Evolutionary conservation across 441 rosid species (phyloP), one percentile per base, ranked within the genome.

Genomic region (Hura crepitans): DNA sequence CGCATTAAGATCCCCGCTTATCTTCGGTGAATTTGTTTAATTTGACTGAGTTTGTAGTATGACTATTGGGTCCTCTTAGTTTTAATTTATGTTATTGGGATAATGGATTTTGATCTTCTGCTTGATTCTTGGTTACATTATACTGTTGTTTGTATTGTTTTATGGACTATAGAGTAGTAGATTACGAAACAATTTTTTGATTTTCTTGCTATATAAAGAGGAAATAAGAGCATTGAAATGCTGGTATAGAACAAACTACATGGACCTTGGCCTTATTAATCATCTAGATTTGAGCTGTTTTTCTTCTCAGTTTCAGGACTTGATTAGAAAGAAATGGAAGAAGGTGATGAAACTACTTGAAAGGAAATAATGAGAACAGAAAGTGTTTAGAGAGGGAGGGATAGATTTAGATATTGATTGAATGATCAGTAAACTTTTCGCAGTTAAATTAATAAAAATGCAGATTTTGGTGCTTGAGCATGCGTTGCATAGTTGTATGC

Each of bases 1-100:
- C 97, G 98, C 49, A 93, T 91, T 73, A 93, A 93, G 83, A 91
- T 93, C 84, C 98, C 98, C 31, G 98, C 83, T 71, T 93, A 93
- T 81, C 93, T 93, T 70, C 71, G 87, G 66, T 88, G 82, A 83
- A 31, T 56, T 62, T 47, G 1, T 33, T 33, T 0, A 59, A 14
- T 0, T 42, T 59, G 43, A 33, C 39, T 18, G 45, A 33, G 31
- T 42, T 31, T 59, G 45, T 59, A 59, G 43, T 30, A 3, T 30
- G 37, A 28, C 1, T 28, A 9, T 10, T 10, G 46, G 12, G 46
- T 42, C 46, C n/a, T 4, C 14, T 59, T 18, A 30, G 1, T 10
- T 31, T 49, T 17, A 39, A 1, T 45, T 20, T 14, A 27, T 63
- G 37, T 45, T 25, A 6, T 25, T 17, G 63, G 37, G 42, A 30